Evolutionary conservation across 108 stramenopile genomes (phyloP).

Genomic region (Licmophora abbreviata): DNA sequence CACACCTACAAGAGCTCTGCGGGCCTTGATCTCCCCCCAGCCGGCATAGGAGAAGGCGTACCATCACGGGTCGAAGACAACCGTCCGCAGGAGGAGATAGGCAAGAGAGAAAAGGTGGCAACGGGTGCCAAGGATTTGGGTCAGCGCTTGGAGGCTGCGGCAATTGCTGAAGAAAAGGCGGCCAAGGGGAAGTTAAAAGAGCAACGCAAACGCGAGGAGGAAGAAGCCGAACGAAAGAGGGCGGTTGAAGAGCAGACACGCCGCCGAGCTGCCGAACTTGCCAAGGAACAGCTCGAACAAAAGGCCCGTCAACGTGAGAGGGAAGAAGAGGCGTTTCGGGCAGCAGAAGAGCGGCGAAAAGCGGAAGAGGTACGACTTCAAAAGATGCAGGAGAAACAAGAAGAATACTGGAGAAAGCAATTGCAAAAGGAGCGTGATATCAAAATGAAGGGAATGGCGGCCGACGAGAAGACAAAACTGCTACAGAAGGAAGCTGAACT

Average conservation of each 20-base stretch:
- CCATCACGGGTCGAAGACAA: background rate
- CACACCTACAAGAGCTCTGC: conserved; percentile 5
- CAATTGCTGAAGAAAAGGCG: conserved; percentile 33
- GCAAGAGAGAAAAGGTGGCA: background rate
- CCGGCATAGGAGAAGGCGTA: conserved; percentile 9
- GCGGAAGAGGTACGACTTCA: conserved; percentile 24
- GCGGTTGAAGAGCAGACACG: conserved; percentile 13
- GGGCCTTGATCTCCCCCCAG: conserved; percentile 1
- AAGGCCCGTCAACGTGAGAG: conserved; percentile 21
- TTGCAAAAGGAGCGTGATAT: conserved; percentile 24
- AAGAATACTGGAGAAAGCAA: conserved; percentile 47
- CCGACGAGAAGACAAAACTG: too few relatives aligned
- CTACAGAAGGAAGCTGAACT: background rate
- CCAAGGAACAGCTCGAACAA: conserved; percentile 17
- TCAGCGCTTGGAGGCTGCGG: conserved; percentile 33
- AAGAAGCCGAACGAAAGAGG: conserved; percentile 12
- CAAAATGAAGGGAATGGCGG: conserved; percentile 6
- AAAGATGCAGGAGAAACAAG: conserved; percentile 36
- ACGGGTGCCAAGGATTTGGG: conserved; percentile 22
- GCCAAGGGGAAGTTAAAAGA: background rate
- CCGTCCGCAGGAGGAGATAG: background rate
- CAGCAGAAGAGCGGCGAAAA: conserved; percentile 15
- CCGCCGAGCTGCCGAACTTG: conserved; percentile 24
- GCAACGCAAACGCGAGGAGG: background rate
- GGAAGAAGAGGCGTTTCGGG: conserved; percentile 14